phyloP scores from a whole-genome alignment of 495 filamentous ascomycete genomes.

The Astrothelium macrocarpum region DNA sequence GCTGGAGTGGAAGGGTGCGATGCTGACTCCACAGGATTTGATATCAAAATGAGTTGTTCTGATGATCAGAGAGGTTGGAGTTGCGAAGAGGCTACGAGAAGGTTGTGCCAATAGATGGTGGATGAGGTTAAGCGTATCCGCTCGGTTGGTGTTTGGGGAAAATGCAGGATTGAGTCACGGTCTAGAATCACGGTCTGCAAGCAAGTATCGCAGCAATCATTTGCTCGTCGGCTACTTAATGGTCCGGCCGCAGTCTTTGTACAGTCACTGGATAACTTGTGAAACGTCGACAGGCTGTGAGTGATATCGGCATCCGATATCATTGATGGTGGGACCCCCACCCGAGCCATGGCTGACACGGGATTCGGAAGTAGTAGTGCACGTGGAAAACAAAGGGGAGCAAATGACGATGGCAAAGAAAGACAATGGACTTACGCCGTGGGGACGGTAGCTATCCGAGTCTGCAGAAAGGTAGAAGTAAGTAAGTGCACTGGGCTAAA shows the following conservation, averaged over 20 bases:
- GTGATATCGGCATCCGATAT: background rate
- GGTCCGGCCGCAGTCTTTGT: background rate
- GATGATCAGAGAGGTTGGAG: too few species aligned
- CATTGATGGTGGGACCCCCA: background rate
- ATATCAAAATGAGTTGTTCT: too few species aligned
- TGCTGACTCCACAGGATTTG: too few species aligned
- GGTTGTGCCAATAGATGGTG: background rate
- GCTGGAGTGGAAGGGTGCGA: too few species aligned
- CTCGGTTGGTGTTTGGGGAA: background rate
- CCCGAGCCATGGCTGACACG: background rate
- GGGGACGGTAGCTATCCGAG: constrained; percentile 4
- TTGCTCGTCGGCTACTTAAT: background rate
- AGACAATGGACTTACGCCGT: background rate
- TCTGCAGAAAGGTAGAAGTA: background rate
- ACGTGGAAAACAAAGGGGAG: too few species aligned
- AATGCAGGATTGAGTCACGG: background rate
- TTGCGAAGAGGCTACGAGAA: too few species aligned
- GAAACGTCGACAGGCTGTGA: background rate
- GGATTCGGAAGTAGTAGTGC: background rate
- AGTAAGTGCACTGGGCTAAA: constrained; percentile 3
- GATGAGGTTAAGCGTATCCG: background rate
- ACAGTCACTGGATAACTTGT: background rate
- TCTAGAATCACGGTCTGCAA: background rate
- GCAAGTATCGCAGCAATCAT: background rate
- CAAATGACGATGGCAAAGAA: too few species aligned